Conservation (phyloP, 164 flowering plant species). For the Tetracentron sinense region DNA sequence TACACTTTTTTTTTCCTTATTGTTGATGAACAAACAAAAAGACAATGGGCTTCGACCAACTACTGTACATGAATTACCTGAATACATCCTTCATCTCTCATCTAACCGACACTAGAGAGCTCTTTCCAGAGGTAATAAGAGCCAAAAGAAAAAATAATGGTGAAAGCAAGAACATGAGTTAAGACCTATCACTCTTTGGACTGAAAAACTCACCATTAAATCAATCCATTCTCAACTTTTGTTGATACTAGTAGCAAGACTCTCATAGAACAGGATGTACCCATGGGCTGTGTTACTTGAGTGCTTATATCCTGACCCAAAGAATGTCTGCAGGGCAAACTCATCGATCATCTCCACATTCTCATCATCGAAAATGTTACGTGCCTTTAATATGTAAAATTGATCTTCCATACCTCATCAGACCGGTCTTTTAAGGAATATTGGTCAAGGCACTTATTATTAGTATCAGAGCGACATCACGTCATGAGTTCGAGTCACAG, state of each 20-base stretch:
- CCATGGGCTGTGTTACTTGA: constrained; percentile 98
- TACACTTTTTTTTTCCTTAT: constrained; percentile 30
- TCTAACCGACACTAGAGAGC: constrained; percentile 20
- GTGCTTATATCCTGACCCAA: constrained; percentile 96
- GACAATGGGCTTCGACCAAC: constrained; percentile 32
- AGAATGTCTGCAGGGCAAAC: constrained; percentile 93
- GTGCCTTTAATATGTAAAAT: too few relatives aligned
- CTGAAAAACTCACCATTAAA: background rate
- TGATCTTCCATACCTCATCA: too few relatives aligned
- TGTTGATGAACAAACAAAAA: constrained; percentile 28
- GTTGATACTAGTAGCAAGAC: constrained; percentile 39
- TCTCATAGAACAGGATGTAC: constrained; percentile 92
- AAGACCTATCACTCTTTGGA: constrained; percentile 16
- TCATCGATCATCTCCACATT: constrained; percentile 33
- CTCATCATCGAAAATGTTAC: constrained; percentile 99
- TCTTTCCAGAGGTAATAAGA: constrained; percentile 22
- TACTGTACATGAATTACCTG: constrained; percentile 51
- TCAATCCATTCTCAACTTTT: constrained; percentile 26
- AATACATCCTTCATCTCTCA: constrained; percentile 29
- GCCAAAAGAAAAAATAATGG: constrained; percentile 1
- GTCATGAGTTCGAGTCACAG: too few relatives aligned
- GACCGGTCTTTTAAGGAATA: too few relatives aligned
- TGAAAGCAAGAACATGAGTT: background rate
- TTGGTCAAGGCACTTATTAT: too few relatives aligned
- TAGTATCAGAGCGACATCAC: too few relatives aligned